These are phyloP conservation scores for Phytophthora chlamydospora DNA, from an alignment of 352 stramenopile genomes.

Conservation along the genomic window DNA sequence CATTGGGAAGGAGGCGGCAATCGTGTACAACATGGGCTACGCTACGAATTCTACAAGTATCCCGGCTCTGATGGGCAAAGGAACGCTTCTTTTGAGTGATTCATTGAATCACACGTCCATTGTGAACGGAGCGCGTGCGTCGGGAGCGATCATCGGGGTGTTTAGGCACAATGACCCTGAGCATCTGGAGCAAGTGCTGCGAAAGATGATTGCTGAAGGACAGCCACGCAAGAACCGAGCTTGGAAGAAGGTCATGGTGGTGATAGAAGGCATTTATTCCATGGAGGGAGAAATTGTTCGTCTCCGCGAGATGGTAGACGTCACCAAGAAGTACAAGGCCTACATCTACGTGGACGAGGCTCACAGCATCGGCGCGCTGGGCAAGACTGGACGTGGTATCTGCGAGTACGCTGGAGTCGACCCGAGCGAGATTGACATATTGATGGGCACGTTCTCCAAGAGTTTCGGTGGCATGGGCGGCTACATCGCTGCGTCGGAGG, in stretches of 20 bases:
- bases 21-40: constrained; percentile 99
- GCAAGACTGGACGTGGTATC: constrained; percentile 92
- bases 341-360: constrained; percentile 98
- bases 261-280: constrained; percentile 97
- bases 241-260: constrained; percentile 97
- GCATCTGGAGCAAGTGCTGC: constrained; percentile 92
- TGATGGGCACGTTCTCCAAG: constrained; percentile 99
- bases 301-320: constrained; percentile 88
- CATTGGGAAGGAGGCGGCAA: constrained; percentile 95
- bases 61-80: constrained; percentile 93
- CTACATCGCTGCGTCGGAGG: constrained; percentile 93
- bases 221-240: constrained; percentile 92
- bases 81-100: constrained; percentile 96
- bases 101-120: constrained; percentile 99
- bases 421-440: constrained; percentile 95
- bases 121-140: constrained; percentile 95
- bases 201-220: constrained; percentile 62
- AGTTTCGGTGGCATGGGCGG: constrained; percentile 97
- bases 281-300: constrained; percentile 98
- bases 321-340: constrained; percentile 96
- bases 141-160: constrained; percentile 90
- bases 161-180: constrained; percentile 97
- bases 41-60: constrained; percentile 98
- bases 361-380: constrained; percentile 96
- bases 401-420: constrained; percentile 95